Evolutionary conservation across 768 basidiomycete species (phyloP).

Genomic region (Strobilomyces confusus): DNA sequence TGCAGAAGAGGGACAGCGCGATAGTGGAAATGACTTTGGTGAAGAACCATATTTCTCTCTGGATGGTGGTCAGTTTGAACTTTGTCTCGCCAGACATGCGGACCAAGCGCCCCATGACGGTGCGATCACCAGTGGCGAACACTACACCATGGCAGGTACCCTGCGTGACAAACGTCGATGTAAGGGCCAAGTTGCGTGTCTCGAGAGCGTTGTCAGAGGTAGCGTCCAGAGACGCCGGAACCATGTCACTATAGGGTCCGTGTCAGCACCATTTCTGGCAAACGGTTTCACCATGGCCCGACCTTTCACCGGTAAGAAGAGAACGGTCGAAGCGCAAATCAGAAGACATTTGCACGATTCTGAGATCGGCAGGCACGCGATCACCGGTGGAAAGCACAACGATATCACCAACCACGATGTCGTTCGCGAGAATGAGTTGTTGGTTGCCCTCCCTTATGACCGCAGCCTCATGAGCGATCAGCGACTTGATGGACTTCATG

Average conservation of each 20-base stretch:
- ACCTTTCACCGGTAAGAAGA: conserved; percentile 50
- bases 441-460: conserved; percentile 49
- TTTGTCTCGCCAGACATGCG: conserved; percentile 47
- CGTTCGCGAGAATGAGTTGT: conserved; percentile 46
- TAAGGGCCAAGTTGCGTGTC: conserved; percentile 47
- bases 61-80: conserved; percentile 44
- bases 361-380: conserved; percentile 56
- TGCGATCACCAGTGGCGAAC: conserved; percentile 42
- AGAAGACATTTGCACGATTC: conserved; percentile 47
- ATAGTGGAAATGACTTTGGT: conserved; percentile 46
- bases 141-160: conserved; percentile 40
- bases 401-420: conserved; percentile 57
- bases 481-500: conserved; percentile 55
- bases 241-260: conserved; percentile 33
- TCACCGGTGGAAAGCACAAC: conserved; percentile 52
- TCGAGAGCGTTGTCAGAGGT: conserved; percentile 49
- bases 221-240: conserved; percentile 42
- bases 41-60: conserved; percentile 48
- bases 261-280: not conserved
- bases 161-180: conserved; percentile 40
- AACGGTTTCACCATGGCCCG: not conserved
- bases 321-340: conserved; percentile 53
- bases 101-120: conserved; percentile 52
- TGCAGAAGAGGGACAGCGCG: conserved; percentile 38
- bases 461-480: conserved; percentile 56